Evolutionary conservation across 768 basidiomycete species (phyloP).

Genomic region (Hysterangium stoloniferum): DNA sequence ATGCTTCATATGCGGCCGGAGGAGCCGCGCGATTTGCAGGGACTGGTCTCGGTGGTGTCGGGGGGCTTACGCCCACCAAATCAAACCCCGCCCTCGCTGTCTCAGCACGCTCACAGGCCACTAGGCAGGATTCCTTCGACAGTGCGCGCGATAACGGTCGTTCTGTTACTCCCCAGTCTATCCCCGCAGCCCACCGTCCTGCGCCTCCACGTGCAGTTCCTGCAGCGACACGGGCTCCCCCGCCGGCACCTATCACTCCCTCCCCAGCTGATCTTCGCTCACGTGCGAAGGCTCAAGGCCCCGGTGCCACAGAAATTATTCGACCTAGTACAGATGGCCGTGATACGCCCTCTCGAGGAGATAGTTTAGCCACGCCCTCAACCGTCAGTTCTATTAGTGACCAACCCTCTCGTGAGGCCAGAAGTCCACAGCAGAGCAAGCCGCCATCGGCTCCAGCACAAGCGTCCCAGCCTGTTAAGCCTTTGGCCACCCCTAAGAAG

Average conservation of each 20-base stretch:
- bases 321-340: conserved; percentile 30
- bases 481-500: conserved; percentile 18
- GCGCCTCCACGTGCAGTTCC: conserved; percentile 59
- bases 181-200: conserved; percentile 50
- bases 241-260: conserved; percentile 46
- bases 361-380: not conserved
- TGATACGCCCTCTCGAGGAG: not conserved
- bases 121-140: conserved; percentile 41
- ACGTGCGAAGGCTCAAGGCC: conserved; percentile 50
- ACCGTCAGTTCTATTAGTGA: not conserved
- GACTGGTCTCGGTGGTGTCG: conserved; percentile 77
- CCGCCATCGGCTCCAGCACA: conserved; percentile 8
- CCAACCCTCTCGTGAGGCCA: conserved; percentile 10
- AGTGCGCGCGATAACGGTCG: conserved; percentile 33
- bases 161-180: conserved; percentile 27
- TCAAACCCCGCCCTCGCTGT: conserved; percentile 7
- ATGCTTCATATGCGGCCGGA: conserved; percentile 24
- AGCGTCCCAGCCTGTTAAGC: conserved; percentile 16
- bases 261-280: conserved; percentile 59
- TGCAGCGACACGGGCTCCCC: conserved; percentile 45
- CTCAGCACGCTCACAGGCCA: conserved; percentile 29
- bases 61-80: conserved; percentile 6
- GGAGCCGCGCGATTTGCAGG: conserved; percentile 83
- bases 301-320: conserved; percentile 30
- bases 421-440: conserved; percentile 12